These are phyloP conservation scores for Neoarthrinium moseri DNA, from an alignment of 2,329 filamentous ascomycete species.

Conservation along the genomic window DNA sequence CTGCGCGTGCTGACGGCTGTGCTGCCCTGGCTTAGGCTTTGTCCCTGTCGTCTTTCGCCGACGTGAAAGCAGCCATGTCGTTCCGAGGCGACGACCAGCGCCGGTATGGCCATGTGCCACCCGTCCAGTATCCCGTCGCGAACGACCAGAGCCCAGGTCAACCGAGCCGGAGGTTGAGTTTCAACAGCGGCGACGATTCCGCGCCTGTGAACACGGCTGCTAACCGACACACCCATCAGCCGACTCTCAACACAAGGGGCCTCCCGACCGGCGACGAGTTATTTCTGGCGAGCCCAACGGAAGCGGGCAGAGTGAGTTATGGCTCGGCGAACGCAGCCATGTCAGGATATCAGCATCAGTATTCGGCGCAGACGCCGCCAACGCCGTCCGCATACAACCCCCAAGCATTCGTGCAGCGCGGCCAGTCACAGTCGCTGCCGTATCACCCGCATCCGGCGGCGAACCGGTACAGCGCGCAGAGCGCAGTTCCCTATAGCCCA, in stretches of 20 bases:
- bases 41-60: constrained; percentile 4
- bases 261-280: constrained; percentile 55
- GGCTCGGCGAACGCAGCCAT: constrained; percentile 44
- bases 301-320: constrained; percentile 35
- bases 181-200: constrained; percentile 73
- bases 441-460: constrained; percentile 43
- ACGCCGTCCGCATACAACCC: constrained; percentile 67
- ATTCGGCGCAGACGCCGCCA: constrained; percentile 44
- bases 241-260: constrained; percentile 30
- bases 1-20: neutral
- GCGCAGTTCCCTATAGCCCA: constrained; percentile 31
- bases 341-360: constrained; percentile 52
- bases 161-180: constrained; percentile 61
- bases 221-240: constrained; percentile 28
- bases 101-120: constrained; percentile 66
- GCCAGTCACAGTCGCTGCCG: constrained; percentile 51
- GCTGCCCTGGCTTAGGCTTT: constrained; percentile 1
- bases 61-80: constrained; percentile 47
- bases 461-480: constrained; percentile 16
- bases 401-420: constrained; percentile 55
- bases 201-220: constrained; percentile 43
- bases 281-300: constrained; percentile 55
- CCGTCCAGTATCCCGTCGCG: constrained; percentile 60
- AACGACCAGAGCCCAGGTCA: constrained; percentile 37
- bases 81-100: constrained; percentile 62